Conservation (phyloP, 305 asterid species). For the Plantago coronopus region DNA sequence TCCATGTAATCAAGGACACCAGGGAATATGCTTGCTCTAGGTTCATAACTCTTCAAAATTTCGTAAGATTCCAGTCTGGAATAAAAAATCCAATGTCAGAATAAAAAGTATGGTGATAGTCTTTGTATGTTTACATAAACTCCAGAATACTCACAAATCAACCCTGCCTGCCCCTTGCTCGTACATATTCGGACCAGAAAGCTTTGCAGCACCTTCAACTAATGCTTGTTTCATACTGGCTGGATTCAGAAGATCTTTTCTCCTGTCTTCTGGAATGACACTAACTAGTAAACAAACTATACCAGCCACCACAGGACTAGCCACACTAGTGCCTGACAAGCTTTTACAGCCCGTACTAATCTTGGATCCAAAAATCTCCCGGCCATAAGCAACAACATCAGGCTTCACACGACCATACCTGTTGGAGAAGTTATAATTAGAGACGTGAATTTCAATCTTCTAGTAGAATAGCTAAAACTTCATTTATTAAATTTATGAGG, state of each 20-base stretch:
- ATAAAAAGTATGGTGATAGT: slow-evolving; percentile 22
- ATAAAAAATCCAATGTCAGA: slow-evolving; percentile 31
- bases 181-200: slow-evolving; percentile 89
- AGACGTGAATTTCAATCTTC: slow-evolving; percentile 4
- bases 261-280: slow-evolving; percentile 69
- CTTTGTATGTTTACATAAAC: slow-evolving; percentile 25
- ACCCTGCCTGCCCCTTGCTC: slow-evolving; percentile 99
- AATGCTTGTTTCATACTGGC: slow-evolving; percentile 96
- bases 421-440: slow-evolving; percentile 30
- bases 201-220: slow-evolving; percentile 97
- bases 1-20: slow-evolving; percentile 77
- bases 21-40: slow-evolving; percentile 98
- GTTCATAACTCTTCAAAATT: slow-evolving; percentile 80
- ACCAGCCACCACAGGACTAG: slow-evolving; percentile 99
- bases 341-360: slow-evolving; percentile 98
- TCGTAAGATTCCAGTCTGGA: slow-evolving; percentile 82
- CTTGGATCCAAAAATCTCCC: slow-evolving; percentile 97
- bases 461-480: too few relatives aligned
- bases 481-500: too few relatives aligned
- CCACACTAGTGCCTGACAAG: slow-evolving; percentile 97
- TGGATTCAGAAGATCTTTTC: slow-evolving; percentile 78
- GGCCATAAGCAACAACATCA: slow-evolving; percentile 95
- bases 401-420: slow-evolving; percentile 99
- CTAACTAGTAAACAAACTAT: slow-evolving; percentile 97
- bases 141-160: slow-evolving; percentile 72